Percentiles rank a stretch among this genome's conserved stretches.
These are phyloP conservation scores for Juglanconis oblonga DNA, from an alignment of 2,329 filamentous ascomycete species.

Conservation along the genomic window DNA sequence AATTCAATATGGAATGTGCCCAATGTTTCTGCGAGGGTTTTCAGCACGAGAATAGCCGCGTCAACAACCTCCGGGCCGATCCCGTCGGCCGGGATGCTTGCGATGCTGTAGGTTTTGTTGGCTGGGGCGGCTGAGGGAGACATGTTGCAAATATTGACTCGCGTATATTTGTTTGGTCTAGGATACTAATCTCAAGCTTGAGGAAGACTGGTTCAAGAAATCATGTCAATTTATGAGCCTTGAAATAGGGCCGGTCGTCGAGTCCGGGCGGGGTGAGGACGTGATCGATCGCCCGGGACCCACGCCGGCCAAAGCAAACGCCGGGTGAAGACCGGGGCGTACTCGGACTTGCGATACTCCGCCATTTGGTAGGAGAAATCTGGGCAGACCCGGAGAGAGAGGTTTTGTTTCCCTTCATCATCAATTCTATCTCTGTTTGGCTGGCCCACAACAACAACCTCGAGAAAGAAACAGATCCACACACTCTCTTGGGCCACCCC, in stretches of 20 bases:
- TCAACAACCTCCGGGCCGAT: conserved; percentile 63
- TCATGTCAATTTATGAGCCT: background rate
- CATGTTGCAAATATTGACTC: background rate
- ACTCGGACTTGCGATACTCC: conserved; percentile 4
- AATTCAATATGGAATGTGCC: conserved; percentile 58
- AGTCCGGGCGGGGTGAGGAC: background rate
- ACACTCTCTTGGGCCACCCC: too few species aligned
- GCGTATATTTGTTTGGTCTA: background rate
- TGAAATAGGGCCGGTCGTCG: background rate
- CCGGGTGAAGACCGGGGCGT: conserved; percentile 1
- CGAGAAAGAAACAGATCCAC: too few species aligned
- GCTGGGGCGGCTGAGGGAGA: conserved; percentile 13
- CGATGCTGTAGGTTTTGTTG: conserved; percentile 40
- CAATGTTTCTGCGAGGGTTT: conserved; percentile 48
- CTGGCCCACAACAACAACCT: too few species aligned
- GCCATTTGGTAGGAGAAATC: background rate
- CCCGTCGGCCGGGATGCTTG: conserved; percentile 61
- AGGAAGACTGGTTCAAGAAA: background rate
- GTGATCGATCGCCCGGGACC: background rate
- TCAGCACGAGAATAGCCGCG: conserved; percentile 58
- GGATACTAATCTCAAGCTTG: background rate
- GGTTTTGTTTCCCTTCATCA: too few species aligned
- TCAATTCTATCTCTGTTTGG: too few species aligned
- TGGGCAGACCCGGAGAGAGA: too few species aligned
- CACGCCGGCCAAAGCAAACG: conserved; percentile 13